Base-by-base conservation (phyloP, 2,329 filamentous ascomycete genomes). In the Microcyclospora pomicola region DNA sequence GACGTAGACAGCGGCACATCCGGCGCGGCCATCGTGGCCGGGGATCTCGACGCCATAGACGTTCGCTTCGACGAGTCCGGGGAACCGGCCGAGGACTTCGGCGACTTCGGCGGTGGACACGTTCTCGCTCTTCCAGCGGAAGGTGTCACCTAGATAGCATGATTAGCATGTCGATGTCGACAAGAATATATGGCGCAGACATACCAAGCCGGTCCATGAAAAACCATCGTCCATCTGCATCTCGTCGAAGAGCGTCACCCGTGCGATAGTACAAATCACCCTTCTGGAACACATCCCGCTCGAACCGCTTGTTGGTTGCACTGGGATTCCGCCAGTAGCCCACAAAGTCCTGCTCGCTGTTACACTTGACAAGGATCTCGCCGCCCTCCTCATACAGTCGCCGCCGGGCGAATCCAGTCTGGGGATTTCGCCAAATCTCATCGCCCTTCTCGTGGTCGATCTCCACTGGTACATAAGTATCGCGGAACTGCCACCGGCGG, bases 321-420 rank as follows among this genome's bases (percentile, higher is more conserved):
- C 73, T 69, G 0, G 69, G 65, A 52, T 84, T 78, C 42, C 73
- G 71, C 59, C 73, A 79, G 56, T 87, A 87, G 1, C 82, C 82
- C 10, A 72, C 68, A 53, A 82, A 87, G 6, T 64, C 64, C 6
- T 69, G 59, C 9, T 69, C 60, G 33, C 73, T 68, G 0, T 74
- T 68, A 12, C 80, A 65, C 0, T 66, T 60, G n/a, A 84, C 72
- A 19, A 87, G 60, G 11, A 87, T 80, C 59, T 88, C 82, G n/a
- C 82, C 81, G 3, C 81, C 81, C 31, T 74, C 66, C 11, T 75
- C 73, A 51, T 81, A 82, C 0, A 75, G 58, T 35, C 71, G 68
- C 19, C 79, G 69, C 24, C 62, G 64, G 1, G 72, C 81, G 43
- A 82, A 81, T 0, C 80, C 80, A 0, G 80, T 84, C 47, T 70